phyloP scores from a whole-genome alignment of 805 yeast genomes.

The Ogataea ganodermae region DNA sequence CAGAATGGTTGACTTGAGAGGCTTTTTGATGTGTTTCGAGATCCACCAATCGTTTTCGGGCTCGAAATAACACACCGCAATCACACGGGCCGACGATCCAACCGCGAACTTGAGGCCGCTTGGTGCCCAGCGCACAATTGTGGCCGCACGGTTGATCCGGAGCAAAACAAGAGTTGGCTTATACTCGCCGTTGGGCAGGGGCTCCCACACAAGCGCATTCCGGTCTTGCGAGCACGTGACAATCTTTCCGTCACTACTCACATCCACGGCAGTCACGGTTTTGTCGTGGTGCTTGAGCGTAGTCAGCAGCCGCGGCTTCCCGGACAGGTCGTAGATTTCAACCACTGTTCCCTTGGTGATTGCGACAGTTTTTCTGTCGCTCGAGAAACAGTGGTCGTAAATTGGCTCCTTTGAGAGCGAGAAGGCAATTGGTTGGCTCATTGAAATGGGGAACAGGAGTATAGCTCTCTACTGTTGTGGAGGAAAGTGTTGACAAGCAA shows the following conservation, averaged over 20 bases:
- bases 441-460: constrained; percentile 34
- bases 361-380: constrained; percentile 66
- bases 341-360: constrained; percentile 78
- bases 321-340: constrained; percentile 66
- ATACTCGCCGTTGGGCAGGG: constrained; percentile 55
- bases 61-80: constrained; percentile 96
- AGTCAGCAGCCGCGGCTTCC: constrained; percentile 63
- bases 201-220: constrained; percentile 96
- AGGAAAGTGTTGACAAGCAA: too few relatives aligned
- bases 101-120: constrained; percentile 95
- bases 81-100: constrained; percentile 90
- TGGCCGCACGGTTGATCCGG: constrained; percentile 94
- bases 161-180: constrained; percentile 91
- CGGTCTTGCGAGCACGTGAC: constrained; percentile 98
- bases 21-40: constrained; percentile 93
- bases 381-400: constrained; percentile 87
- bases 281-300: constrained; percentile 85
- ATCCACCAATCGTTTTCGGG: constrained; percentile 99
- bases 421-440: constrained; percentile 44
- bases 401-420: constrained; percentile 82
- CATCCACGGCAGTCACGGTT: constrained; percentile 91
- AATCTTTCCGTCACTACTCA: constrained; percentile 83
- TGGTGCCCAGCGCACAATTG: constrained; percentile 93
- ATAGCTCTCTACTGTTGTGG: constrained; percentile 38
- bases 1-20: constrained; percentile 84